Base-by-base conservation (phyloP, 2,329 filamentous ascomycete genomes). In the Calycina herbarum region DNA sequence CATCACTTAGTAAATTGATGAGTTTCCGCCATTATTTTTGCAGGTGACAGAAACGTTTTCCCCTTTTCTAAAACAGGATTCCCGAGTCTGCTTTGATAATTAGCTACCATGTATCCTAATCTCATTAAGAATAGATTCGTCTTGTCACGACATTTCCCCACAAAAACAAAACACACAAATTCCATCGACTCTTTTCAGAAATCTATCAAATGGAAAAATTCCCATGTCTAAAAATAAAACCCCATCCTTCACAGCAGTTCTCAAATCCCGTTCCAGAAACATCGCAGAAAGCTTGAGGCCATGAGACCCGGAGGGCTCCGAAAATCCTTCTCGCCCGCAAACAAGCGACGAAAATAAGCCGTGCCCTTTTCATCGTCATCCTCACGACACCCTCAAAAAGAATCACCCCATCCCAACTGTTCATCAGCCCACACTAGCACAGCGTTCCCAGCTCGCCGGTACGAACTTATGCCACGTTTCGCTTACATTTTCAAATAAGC, bases 321-420 rank as follows among this genome's bases (percentile, higher is more conserved):
- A 51, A 51, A 24, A 3, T 24, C 45, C 45, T 20, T 38, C 35
- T 10, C 35, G 8, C 35, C 35, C 35, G 35, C 8, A 38, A 38
- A 38, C 35, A 38, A 38, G 7, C 20, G n/a, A 51, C 45, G 45
- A 51, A 51, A 51, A 51, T 27, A 51, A 51, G 1, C 45, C 45
- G 45, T 20, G 8, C 45, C 8, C 35, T 38, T 38, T 24, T 4
- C 45, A 24, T 51, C 20, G 45, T 51, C 45, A 51, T 51, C 20
- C 45, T 51, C 45, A 51, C 20, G 8, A 10, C 15, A 45, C 17
- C 10, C n/a, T 11, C 45, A 10, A 51, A 51, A 24, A 24, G n/a
- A 51, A 51, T 51, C 45, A 51, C 45, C 45, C 45, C 45, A 51
- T 51, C 45, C 45, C 45, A 51, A 51, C 45, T 24, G 45, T 51